Evolutionary conservation across 306 rosid species (phyloP).

Genomic region (Cercis canadensis): DNA sequence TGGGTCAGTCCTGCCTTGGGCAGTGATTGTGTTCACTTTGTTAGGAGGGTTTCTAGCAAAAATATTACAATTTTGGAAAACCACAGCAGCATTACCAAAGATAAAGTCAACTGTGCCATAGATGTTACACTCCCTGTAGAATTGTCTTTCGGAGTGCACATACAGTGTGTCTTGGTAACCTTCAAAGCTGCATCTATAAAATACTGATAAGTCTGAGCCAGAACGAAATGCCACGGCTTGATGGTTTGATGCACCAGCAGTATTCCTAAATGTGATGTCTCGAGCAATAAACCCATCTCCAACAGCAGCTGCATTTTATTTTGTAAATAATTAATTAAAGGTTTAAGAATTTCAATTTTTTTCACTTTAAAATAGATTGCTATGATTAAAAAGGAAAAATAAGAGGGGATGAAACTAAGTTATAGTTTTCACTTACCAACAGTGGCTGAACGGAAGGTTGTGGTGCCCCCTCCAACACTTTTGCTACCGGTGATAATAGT

Average conservation of each 20-base stretch:
- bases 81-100: constrained; percentile 51
- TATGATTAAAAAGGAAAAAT: background rate
- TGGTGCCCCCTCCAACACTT: constrained; percentile 73
- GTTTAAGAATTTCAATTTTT: too few relatives aligned
- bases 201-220: constrained; percentile 74
- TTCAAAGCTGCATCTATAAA: constrained; percentile 67
- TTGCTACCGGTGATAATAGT: constrained; percentile 67
- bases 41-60: constrained; percentile 59
- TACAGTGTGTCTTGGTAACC: constrained; percentile 83
- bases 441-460: constrained; percentile 66
- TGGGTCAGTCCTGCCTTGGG: constrained; percentile 66
- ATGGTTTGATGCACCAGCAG: constrained; percentile 67
- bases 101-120: constrained; percentile 41
- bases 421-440: constrained; percentile 50
- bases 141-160: constrained; percentile 66
- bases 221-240: constrained; percentile 80
- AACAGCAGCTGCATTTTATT: constrained; percentile 51
- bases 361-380: background rate
- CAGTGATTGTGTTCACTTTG: constrained; percentile 60
- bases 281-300: constrained; percentile 73
- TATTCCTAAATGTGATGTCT: constrained; percentile 70
- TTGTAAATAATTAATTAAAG: too few relatives aligned
- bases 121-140: constrained; percentile 44
- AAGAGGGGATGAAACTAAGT: background rate
- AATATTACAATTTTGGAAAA: constrained; percentile 63